Conservation (phyloP, 768 basidiomycete species). For the Suillus placidus region DNA sequence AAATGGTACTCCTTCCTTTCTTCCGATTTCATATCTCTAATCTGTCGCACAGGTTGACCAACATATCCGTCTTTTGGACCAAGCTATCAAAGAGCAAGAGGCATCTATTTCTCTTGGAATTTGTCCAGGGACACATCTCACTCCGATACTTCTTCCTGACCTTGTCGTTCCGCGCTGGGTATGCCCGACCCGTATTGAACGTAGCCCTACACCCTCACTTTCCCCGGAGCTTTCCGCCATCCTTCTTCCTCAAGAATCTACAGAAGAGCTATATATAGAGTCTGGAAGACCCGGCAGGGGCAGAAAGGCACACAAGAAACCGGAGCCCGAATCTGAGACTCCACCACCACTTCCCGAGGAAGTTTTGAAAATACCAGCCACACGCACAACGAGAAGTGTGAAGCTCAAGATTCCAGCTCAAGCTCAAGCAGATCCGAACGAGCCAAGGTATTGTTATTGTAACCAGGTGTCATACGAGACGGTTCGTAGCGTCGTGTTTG, state of each 20-base stretch:
- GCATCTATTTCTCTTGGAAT: conserved; percentile 54
- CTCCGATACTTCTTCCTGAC: conserved; percentile 62
- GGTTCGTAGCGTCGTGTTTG: conserved; percentile 42
- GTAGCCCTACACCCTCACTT: conserved; percentile 45
- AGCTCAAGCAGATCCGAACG: conserved; percentile 40
- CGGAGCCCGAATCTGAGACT: conserved; percentile 15
- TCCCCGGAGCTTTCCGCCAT: conserved; percentile 30
- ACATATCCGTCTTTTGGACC: conserved; percentile 76
- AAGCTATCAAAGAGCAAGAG: conserved; percentile 68
- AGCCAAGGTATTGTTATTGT: conserved; percentile 80
- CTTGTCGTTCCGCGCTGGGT: conserved; percentile 58
- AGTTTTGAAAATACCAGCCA: conserved; percentile 1
- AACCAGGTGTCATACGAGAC: conserved; percentile 79
- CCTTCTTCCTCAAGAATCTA: conserved; percentile 18
- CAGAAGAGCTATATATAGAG: conserved; percentile 19
- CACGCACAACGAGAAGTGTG: conserved; percentile 32
- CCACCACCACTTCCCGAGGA: conserved; percentile 10
- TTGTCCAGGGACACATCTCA: conserved; percentile 55
- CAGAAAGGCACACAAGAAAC: conserved; percentile 27
- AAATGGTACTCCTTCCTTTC: conserved; percentile 49
- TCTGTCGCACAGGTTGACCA: conserved; percentile 63
- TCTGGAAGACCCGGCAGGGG: conserved; percentile 22
- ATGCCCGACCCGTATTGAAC: conserved; percentile 45
- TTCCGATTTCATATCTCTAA: conserved; percentile 5
- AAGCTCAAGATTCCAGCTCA: conserved; percentile 42